A percentile compares a stretch with the other conserved stretches of the same genome.
Conservation (phyloP, 2,329 filamentous ascomycete genomes). For the Fusarium solani-melongenae region DNA sequence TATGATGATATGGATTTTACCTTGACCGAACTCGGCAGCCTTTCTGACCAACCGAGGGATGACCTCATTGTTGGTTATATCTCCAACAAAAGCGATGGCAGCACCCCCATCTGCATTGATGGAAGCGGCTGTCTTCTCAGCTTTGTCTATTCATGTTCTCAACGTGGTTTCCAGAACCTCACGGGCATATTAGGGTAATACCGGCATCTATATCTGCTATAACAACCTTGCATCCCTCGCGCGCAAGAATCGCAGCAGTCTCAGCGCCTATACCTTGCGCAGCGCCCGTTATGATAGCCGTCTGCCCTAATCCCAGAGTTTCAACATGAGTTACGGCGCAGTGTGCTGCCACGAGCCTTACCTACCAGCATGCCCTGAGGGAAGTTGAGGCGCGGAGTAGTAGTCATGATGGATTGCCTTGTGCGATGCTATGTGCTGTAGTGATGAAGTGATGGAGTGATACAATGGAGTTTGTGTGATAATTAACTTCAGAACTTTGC, state of each 20-base stretch:
- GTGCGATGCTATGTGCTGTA: too few species aligned
- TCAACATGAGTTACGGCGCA: neutral
- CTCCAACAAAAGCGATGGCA: neutral
- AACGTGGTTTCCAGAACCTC: neutral
- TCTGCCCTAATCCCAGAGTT: neutral
- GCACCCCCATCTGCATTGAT: neutral
- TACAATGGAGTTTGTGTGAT: too few species aligned
- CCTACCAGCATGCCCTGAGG: neutral
- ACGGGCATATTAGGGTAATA: neutral
- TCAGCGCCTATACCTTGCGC: neutral
- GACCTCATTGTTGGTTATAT: neutral
- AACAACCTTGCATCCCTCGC: neutral
- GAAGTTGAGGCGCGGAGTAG: neutral
- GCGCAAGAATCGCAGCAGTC: neutral
- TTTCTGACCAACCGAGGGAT: slow-evolving; percentile 1
- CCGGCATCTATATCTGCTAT: neutral
- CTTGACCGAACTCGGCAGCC: slow-evolving; percentile 6
- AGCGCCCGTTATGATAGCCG: neutral
- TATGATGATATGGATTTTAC: slow-evolving; percentile 3
- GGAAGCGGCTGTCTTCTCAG: neutral
- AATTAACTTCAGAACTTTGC: too few species aligned
- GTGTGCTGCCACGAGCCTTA: neutral
- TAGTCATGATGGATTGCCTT: neutral
- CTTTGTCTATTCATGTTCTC: neutral
- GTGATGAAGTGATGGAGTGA: too few species aligned